phyloP scores from a whole-genome alignment of 106 monocot genomes.

The Dendrobium nobile region DNA sequence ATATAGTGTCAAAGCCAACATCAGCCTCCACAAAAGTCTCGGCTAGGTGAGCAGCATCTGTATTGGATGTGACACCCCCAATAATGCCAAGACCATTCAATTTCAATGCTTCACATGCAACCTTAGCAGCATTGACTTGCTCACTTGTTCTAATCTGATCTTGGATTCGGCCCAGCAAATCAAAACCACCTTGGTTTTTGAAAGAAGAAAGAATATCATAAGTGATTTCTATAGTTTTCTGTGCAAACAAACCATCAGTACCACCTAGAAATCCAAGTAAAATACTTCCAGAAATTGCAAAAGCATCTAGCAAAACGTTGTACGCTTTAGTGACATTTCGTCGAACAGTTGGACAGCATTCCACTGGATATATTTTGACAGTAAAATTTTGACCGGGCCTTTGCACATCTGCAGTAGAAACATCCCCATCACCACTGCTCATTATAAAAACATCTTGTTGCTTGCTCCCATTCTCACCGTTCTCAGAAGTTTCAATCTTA shows the following conservation, averaged over 20 bases:
- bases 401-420: too few relatives aligned
- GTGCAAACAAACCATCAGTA: slow-evolving; percentile 83
- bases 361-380: too few relatives aligned
- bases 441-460: too few relatives aligned
- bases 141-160: slow-evolving; percentile 85
- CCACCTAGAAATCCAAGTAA: slow-evolving; percentile 20
- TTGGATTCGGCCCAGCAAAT: slow-evolving; percentile 75
- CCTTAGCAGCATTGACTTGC: slow-evolving; percentile 72
- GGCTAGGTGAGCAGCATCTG: slow-evolving; percentile 90
- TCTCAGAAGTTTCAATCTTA: slow-evolving; percentile 65
- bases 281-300: too few relatives aligned
- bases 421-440: too few relatives aligned
- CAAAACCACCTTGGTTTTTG: slow-evolving; percentile 96
- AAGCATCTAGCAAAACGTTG: too few relatives aligned
- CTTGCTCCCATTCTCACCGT: too few relatives aligned
- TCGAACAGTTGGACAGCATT: too few relatives aligned
- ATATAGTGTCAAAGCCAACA: slow-evolving; percentile 77
- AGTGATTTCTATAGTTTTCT: slow-evolving; percentile 78
- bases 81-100: slow-evolving; percentile 89
- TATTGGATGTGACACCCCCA: slow-evolving; percentile 86
- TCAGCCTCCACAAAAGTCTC: slow-evolving; percentile 75
- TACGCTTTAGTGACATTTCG: too few relatives aligned
- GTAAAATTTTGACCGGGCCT: too few relatives aligned
- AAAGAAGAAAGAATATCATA: slow-evolving; percentile 67
- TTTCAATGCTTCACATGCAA: slow-evolving; percentile 59